phyloP scores from a whole-genome alignment of 306 rosid species.

The Dryas drummondii region DNA sequence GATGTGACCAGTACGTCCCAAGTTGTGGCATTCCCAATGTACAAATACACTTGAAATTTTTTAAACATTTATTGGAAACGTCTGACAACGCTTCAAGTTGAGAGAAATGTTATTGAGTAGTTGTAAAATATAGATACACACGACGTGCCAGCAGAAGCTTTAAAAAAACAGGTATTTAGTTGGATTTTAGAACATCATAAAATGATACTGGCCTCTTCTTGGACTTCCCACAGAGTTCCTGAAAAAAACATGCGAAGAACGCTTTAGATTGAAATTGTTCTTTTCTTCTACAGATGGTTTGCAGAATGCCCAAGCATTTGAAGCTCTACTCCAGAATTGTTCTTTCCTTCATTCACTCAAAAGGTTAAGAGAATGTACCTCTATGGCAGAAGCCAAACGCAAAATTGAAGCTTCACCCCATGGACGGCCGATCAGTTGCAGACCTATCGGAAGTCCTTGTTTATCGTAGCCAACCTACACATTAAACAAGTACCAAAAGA shows the following conservation, averaged over 20 bases:
- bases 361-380: constrained; percentile 43
- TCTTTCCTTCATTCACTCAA: not conserved
- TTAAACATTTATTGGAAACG: too few species aligned
- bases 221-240: constrained; percentile 56
- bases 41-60: too few species aligned
- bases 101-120: too few species aligned
- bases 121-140: too few species aligned
- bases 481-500: not conserved
- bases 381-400: constrained; percentile 80
- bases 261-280: not conserved
- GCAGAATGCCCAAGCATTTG: not conserved
- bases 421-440: constrained; percentile 91
- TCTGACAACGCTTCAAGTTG: too few species aligned
- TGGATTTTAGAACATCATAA: constrained; percentile 59
- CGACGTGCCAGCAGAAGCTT: too few species aligned
- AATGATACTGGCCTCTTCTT: constrained; percentile 61
- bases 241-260: constrained; percentile 20
- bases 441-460: constrained; percentile 90
- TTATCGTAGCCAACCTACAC: constrained; percentile 49
- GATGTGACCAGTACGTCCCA: too few species aligned
- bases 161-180: not conserved
- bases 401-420: constrained; percentile 91
- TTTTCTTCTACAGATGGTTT: not conserved
- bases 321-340: not conserved
- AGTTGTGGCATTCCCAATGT: too few species aligned